Conservation (phyloP, 352 stramenopile genomes). For the Pythium guiyangense region DNA sequence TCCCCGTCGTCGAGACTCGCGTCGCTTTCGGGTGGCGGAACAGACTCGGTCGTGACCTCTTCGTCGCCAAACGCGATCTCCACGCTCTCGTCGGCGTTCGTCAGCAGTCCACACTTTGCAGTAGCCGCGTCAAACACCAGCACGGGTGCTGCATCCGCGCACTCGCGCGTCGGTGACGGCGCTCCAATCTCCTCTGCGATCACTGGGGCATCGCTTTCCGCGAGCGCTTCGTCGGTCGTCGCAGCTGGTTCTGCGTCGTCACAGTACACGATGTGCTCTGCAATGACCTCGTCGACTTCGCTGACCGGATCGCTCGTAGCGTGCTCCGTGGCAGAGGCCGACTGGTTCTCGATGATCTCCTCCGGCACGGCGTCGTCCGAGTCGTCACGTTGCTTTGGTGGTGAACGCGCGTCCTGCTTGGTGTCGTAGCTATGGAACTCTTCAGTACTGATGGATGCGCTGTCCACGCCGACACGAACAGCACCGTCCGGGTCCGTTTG, state of each 20-base stretch:
- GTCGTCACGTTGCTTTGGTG: too few relatives aligned
- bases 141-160: not conserved
- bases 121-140: not conserved
- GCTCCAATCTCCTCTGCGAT: conserved; percentile 11
- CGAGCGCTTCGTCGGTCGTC: not conserved
- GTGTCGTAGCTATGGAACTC: not conserved
- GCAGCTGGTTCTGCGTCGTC: not conserved
- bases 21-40: too few relatives aligned
- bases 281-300: conserved; percentile 11
- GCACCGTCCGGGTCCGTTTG: not conserved
- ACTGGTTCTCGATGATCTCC: conserved; percentile 5
- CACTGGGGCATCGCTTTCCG: conserved; percentile 3
- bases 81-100: not conserved
- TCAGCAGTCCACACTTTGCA: too few relatives aligned
- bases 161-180: conserved; percentile 8
- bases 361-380: conserved; percentile 9
- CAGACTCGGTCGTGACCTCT: conserved; percentile 4
- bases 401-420: conserved; percentile 5
- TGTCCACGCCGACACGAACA: too few relatives aligned
- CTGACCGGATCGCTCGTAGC: not conserved
- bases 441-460: not conserved
- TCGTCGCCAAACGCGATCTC: conserved; percentile 1
- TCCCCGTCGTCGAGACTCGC: too few relatives aligned
- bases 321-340: not conserved
- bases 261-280: conserved; percentile 4